A percentile compares a stretch with the other conserved stretches of the same genome.
phyloP scores from a whole-genome alignment of 139 green algal species.

The Haematococcus lacustris region DNA sequence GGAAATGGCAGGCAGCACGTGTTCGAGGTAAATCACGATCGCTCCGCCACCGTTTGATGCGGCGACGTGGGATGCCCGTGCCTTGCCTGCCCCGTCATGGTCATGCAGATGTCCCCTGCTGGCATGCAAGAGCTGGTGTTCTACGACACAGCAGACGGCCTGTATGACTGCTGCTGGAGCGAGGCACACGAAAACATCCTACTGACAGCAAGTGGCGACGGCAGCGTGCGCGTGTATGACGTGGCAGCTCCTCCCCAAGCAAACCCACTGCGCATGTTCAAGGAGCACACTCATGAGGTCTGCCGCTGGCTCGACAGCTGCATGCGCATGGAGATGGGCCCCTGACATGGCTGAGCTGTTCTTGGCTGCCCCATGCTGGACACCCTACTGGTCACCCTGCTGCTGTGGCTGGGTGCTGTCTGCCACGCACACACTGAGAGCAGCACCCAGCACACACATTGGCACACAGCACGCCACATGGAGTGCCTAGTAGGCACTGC shows the following conservation, averaged over 20 bases:
- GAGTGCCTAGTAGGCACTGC: too few species aligned
- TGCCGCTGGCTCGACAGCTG: background rate
- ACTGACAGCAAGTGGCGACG: slow-evolving; percentile 82
- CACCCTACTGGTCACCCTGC: too few species aligned
- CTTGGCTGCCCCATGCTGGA: too few species aligned
- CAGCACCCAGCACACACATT: too few species aligned
- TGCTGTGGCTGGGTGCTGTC: too few species aligned
- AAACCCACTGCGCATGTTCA: slow-evolving; percentile 79
- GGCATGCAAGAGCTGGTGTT: slow-evolving; percentile 39
- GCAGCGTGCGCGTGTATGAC: slow-evolving; percentile 89
- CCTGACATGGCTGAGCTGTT: too few species aligned
- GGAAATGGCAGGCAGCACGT: slow-evolving; percentile 90
- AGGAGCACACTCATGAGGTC: slow-evolving; percentile 89
- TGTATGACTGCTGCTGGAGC: slow-evolving; percentile 95
- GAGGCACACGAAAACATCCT: slow-evolving; percentile 95
- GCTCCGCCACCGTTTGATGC: too few species aligned
- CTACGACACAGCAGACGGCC: slow-evolving; percentile 93
- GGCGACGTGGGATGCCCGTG: too few species aligned
- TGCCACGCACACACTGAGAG: too few species aligned
- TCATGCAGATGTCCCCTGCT: background rate
- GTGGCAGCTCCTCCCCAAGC: slow-evolving; percentile 58
- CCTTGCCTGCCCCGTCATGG: too few species aligned
- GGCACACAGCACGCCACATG: too few species aligned
- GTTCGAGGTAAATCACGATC: slow-evolving; percentile 59
- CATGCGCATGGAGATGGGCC: background rate